Conservation (phyloP, 2,329 filamentous ascomycete species). For the Neopestalotiopsis sp. region DNA sequence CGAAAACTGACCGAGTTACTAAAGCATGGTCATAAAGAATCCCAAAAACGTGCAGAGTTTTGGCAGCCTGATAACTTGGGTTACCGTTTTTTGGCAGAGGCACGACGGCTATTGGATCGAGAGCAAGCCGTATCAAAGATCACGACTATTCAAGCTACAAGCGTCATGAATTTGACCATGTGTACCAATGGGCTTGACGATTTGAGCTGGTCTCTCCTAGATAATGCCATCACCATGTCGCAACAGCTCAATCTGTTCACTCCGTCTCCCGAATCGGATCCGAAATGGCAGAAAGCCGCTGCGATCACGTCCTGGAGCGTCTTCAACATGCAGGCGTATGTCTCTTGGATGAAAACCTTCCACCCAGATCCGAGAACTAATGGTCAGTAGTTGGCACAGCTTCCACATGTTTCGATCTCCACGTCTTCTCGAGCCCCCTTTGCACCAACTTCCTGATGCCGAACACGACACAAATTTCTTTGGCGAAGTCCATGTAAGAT, state of each 20-base stretch:
- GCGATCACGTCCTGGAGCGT: conserved; percentile 42
- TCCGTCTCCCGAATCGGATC: conserved; percentile 19
- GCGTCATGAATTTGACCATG: conserved; percentile 38
- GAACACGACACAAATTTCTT: conserved; percentile 34
- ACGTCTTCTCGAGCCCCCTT: conserved; percentile 35
- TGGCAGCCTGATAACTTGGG: conserved; percentile 41
- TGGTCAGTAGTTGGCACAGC: conserved; percentile 23
- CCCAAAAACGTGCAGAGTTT: conserved; percentile 38
- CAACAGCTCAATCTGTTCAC: conserved; percentile 30
- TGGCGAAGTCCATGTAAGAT: conserved; percentile 43
- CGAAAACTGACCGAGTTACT: conserved; percentile 7
- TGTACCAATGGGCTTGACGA: conserved; percentile 34
- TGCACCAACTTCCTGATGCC: conserved; percentile 36
- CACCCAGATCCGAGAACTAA: conserved; percentile 16
- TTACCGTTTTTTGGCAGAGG: conserved; percentile 45
- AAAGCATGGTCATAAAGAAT: conserved; percentile 36
- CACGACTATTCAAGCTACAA: conserved; percentile 42
- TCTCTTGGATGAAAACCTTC: not conserved
- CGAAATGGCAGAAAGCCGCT: conserved; percentile 26
- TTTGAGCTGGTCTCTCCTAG: conserved; percentile 28
- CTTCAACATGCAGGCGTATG: conserved; percentile 41
- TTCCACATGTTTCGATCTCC: conserved; percentile 34
- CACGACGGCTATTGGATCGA: conserved; percentile 44
- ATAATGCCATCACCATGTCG: conserved; percentile 30
- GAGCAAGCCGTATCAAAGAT: conserved; percentile 32